Base-by-base conservation (phyloP, 1,139 yeast species). In the Scheffersomyces quercinus region DNA sequence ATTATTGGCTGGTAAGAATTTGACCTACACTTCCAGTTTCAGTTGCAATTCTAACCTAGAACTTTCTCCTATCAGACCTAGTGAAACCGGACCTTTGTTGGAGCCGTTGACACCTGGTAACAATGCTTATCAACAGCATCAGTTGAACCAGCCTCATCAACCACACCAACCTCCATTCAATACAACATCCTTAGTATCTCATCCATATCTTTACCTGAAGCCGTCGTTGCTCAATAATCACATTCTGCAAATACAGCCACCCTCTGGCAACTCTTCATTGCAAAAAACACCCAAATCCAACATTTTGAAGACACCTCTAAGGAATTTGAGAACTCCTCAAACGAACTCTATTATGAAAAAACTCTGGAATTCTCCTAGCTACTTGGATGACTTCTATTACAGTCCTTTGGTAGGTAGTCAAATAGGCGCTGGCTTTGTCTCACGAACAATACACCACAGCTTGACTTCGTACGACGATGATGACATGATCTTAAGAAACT, bases 31-130 rank as follows among this genome's bases (percentile, higher is more conserved):
- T 20, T 81, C 86, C 11, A 80, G 85, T n/a, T 83, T 83, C 59
- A 81, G 85, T 56, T 81, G 85, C 53, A 78, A 73, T 51, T 79
- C 85, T 20, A 82, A 79, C 55, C 74, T 82, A 52, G 88, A 83
- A 55, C 61, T 83, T 24, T 80, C 85, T 15, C 88, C 88, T 11
- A 58, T 81, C 32, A 70, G 79, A 46, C 71, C 77, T 7, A 68
- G 70, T 53, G 82, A 79, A 59, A 73, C 87, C 2, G 88, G 88
- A 1, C 87, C 88, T 3, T 65, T 82, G 39, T 65, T 82, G 40
- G 85, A 80, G 56, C 85, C 85, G 15, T 58, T 76, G 32, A 75
- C 81, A 14, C 82, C 83, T 5, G 75, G 73, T 9, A 64, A 66
- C 51, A 56, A 52, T 38, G 47, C 39, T 28, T 47, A 50, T 54